Percentiles rank a stretch among this genome's conserved stretches.
Conservation (phyloP, 2,329 filamentous ascomycete genomes). For the Mariannaea sp. region DNA sequence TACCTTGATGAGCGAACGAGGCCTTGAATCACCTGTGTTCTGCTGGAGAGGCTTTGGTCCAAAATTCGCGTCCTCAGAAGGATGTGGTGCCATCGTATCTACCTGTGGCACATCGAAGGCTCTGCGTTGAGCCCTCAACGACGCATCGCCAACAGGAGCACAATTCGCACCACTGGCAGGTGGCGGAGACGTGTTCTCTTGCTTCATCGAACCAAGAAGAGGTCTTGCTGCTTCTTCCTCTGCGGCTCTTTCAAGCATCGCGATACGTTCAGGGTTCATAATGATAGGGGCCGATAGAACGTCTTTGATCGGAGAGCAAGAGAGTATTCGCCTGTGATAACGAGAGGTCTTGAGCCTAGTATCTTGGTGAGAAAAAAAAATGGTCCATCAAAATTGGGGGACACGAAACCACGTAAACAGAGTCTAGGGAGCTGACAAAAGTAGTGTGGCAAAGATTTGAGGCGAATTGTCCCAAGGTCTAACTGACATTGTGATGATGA, state of each 20-base stretch:
- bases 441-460: too few relatives aligned
- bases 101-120: not conserved
- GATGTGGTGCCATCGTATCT: not conserved
- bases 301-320: not conserved
- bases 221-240: conserved; percentile 13
- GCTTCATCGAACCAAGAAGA: conserved; percentile 7
- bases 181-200: conserved; percentile 6
- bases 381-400: too few relatives aligned
- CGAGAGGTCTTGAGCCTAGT: not conserved
- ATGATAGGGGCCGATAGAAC: conserved; percentile 2
- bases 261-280: conserved; percentile 38
- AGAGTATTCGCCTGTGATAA: not conserved
- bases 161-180: conserved; percentile 26
- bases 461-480: too few relatives aligned
- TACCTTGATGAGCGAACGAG: not conserved
- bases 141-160: conserved; percentile 25
- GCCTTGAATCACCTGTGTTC: not conserved
- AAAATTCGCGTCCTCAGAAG: not conserved
- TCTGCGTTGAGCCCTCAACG: conserved; percentile 12
- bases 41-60: not conserved
- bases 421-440: too few relatives aligned
- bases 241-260: conserved; percentile 30
- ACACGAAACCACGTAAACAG: too few relatives aligned
- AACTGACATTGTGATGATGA: too few relatives aligned
- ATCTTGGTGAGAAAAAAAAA: too few relatives aligned